These are phyloP conservation scores for Iris pallida DNA, from an alignment of 116 monocot species.

Conservation along the genomic window DNA sequence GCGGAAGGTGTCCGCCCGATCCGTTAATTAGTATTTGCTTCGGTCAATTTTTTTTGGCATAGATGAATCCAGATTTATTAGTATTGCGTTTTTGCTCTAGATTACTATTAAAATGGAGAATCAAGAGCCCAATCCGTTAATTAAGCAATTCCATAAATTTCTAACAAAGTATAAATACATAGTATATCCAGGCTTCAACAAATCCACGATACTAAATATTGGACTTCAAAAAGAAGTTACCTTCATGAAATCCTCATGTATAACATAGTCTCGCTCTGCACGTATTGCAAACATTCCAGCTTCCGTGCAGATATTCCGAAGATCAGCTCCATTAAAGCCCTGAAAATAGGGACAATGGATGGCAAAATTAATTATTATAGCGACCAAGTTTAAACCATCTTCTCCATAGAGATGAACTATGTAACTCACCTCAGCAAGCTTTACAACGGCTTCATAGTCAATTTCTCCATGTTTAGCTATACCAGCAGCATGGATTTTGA, in stretches of 20 bases:
- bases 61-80: no score
- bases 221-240: constrained; percentile 17
- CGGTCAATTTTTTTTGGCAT: no score
- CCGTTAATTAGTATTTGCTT: no score
- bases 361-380: background rate
- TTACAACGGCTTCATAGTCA: constrained; percentile 96
- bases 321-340: constrained; percentile 98
- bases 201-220: background rate
- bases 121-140: no score
- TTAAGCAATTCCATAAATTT: constrained; percentile 11
- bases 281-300: constrained; percentile 98
- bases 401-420: background rate
- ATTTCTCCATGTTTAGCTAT: constrained; percentile 97
- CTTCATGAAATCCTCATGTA: constrained; percentile 99
- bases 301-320: constrained; percentile 92
- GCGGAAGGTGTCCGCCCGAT: no score
- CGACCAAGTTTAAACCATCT: background rate
- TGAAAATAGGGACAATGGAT: constrained; percentile 7
- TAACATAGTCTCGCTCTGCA: constrained; percentile 91
- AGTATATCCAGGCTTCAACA: constrained; percentile 11
- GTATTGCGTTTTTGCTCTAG: constrained; percentile 7
- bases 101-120: no score
- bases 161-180: no score
- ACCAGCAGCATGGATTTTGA: constrained; percentile 95
- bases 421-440: constrained; percentile 78